These are phyloP conservation scores for Sporodiniella umbellata DNA, from an alignment of 371 early-diverging fungal species.

Conservation along the genomic window DNA sequence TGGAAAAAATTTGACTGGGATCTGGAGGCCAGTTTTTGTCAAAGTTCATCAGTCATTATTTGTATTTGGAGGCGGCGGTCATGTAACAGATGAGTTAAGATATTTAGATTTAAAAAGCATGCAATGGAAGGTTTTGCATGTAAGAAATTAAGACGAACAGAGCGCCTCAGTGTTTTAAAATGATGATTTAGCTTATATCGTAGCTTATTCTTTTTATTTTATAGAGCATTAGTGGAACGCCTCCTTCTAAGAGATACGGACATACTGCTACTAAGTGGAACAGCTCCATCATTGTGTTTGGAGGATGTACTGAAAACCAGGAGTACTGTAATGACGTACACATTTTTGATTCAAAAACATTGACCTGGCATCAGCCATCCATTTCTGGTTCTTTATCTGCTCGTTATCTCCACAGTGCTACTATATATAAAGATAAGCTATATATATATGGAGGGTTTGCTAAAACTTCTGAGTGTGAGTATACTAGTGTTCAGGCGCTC, in stretches of 20 bases:
- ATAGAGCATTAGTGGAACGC: slow-evolving; percentile 44
- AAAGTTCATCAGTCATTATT: slow-evolving; percentile 52
- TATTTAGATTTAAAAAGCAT: slow-evolving; percentile 46
- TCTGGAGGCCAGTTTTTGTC: slow-evolving; percentile 62
- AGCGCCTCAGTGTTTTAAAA: too few relatives aligned
- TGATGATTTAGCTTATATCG: neutral
- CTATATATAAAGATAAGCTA: slow-evolving; percentile 58
- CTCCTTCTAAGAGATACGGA: slow-evolving; percentile 60
- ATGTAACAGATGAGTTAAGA: slow-evolving; percentile 55
- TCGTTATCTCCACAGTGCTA: slow-evolving; percentile 62
- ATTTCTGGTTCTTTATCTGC: slow-evolving; percentile 44
- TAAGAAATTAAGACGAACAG: slow-evolving; percentile 9
- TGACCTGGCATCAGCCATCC: slow-evolving; percentile 61
- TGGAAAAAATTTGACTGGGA: slow-evolving; percentile 54
- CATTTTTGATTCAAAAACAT: slow-evolving; percentile 54
- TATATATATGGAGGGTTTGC: slow-evolving; percentile 69
- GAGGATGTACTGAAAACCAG: slow-evolving; percentile 56
- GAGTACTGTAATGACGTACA: slow-evolving; percentile 65
- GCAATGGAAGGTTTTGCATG: slow-evolving; percentile 38
- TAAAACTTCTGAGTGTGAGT: slow-evolving; percentile 54
- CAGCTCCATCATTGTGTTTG: slow-evolving; percentile 56
- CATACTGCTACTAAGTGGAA: slow-evolving; percentile 61
- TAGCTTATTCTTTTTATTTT: slow-evolving; percentile 4
- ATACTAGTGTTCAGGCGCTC: too few relatives aligned
- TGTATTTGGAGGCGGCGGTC: slow-evolving; percentile 61